Conservation (phyloP, 139 green algal genomes). For the Ostreobium quekettii region DNA sequence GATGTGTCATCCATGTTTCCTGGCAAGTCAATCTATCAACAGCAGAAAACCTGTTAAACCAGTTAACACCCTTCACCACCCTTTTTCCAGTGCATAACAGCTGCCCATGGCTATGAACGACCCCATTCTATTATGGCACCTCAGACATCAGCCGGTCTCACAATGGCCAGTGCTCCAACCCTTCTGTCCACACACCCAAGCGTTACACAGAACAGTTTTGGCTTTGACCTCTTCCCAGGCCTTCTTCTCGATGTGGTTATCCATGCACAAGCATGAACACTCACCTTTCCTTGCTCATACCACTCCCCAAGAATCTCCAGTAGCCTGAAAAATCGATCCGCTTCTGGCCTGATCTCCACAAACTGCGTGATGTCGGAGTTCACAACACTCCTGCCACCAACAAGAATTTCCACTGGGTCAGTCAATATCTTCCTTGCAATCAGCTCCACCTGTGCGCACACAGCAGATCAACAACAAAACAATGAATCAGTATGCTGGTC, state of each 20-base stretch:
- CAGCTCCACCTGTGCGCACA: conserved; percentile 11
- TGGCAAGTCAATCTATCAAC: no score
- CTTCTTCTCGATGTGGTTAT: no score
- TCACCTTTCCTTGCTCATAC: conserved; percentile 33
- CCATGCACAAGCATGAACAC: conserved; percentile 20
- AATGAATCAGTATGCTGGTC: background rate
- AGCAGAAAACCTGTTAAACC: no score
- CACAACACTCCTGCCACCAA: conserved; percentile 85
- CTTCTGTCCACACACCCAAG: conserved; percentile 1
- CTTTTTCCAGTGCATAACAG: no score
- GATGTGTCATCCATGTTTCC: no score
- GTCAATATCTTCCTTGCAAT: conserved; percentile 2
- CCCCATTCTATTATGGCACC: background rate
- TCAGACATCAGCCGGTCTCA: background rate
- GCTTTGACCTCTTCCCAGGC: no score
- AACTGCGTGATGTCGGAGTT: conserved; percentile 92
- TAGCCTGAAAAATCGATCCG: conserved; percentile 86
- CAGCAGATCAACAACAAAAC: background rate
- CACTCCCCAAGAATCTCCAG: conserved; percentile 87
- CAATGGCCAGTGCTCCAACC: background rate
- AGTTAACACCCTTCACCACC: no score
- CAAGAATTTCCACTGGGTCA: conserved; percentile 22
- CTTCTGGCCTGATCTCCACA: conserved; percentile 80
- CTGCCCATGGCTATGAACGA: background rate
- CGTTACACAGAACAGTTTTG: conserved; percentile 11